Conservation (phyloP, 1,284 basidiomycete species). For the Ustilago curta region DNA sequence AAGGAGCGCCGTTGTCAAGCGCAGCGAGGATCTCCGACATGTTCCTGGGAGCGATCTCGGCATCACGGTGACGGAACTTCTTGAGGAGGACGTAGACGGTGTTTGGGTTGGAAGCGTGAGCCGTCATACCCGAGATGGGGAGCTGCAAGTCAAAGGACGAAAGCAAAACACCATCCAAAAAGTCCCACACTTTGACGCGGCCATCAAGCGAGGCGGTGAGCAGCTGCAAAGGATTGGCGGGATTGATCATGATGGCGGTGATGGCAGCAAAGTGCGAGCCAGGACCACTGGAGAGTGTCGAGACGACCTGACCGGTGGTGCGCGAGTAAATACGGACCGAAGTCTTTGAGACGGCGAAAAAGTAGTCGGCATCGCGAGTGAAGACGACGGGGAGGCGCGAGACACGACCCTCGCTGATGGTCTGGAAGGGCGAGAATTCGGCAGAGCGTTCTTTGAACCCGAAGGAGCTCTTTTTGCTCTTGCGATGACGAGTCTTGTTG, state of each 20-base stretch:
- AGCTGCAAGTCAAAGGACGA: conserved; percentile 73
- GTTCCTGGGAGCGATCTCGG: conserved; percentile 29
- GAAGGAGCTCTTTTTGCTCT: conserved; percentile 26
- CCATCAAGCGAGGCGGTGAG: conserved; percentile 88
- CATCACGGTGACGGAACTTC: conserved; percentile 70
- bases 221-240: conserved; percentile 88
- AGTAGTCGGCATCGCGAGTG: conserved; percentile 58
- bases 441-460: conserved; percentile 20
- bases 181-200: conserved; percentile 90
- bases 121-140: conserved; percentile 80
- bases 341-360: conserved; percentile 60
- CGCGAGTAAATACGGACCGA: conserved; percentile 63
- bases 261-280: conserved; percentile 58
- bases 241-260: conserved; percentile 82
- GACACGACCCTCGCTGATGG: conserved; percentile 47
- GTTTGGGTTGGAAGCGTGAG: conserved; percentile 77
- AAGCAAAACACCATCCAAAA: conserved; percentile 84
- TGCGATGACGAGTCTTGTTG: conserved; percentile 23
- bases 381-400: conserved; percentile 48
- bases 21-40: conserved; percentile 34
- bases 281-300: conserved; percentile 58
- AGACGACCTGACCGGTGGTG: conserved; percentile 61
- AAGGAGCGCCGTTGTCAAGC: conserved; percentile 34
- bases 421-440: conserved; percentile 42
- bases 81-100: conserved; percentile 78